Evolutionary conservation across 2,329 filamentous ascomycete species (phyloP).

Genomic region (Aspergillus ochraceoroseus): DNA sequence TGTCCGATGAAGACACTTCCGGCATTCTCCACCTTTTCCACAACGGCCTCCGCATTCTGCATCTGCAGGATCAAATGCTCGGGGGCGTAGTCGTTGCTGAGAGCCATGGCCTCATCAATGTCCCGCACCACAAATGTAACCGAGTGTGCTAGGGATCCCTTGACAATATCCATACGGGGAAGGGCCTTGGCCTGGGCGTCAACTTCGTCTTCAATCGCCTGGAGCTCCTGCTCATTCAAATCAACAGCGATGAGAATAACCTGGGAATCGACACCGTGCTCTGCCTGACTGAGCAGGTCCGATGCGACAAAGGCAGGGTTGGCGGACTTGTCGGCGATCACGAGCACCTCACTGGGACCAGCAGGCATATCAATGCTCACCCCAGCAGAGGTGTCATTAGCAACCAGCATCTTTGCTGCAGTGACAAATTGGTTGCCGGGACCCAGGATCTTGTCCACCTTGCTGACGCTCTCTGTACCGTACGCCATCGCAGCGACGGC

Average conservation of each 20-base stretch:
- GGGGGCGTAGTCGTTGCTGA: slow-evolving; percentile 92
- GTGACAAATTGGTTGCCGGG: slow-evolving; percentile 98
- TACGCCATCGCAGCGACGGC: slow-evolving; percentile 96
- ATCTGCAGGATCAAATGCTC: slow-evolving; percentile 95
- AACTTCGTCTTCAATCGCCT: slow-evolving; percentile 85
- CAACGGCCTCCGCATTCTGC: slow-evolving; percentile 65
- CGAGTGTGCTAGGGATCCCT: slow-evolving; percentile 84
- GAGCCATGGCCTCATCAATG: slow-evolving; percentile 66
- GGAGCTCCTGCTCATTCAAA: slow-evolving; percentile 65
- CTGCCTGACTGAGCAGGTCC: slow-evolving; percentile 89
- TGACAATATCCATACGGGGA: slow-evolving; percentile 87
- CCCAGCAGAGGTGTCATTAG: slow-evolving; percentile 91
- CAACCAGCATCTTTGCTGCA: slow-evolving; percentile 96
- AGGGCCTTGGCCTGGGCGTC: slow-evolving; percentile 81
- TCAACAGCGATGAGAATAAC: slow-evolving; percentile 86
- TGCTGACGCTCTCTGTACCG: slow-evolving; percentile 86
- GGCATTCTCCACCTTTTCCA: slow-evolving; percentile 81
- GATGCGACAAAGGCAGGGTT: slow-evolving; percentile 94
- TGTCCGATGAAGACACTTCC: slow-evolving; percentile 92
- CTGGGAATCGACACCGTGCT: slow-evolving; percentile 94
- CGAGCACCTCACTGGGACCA: slow-evolving; percentile 93
- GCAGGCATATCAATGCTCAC: slow-evolving; percentile 98
- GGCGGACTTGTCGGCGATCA: slow-evolving; percentile 80
- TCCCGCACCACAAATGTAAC: slow-evolving; percentile 73
- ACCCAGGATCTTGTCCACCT: slow-evolving; percentile 98